Conservation (phyloP, 441 rosid species). For the Brassica hybrid region DNA sequence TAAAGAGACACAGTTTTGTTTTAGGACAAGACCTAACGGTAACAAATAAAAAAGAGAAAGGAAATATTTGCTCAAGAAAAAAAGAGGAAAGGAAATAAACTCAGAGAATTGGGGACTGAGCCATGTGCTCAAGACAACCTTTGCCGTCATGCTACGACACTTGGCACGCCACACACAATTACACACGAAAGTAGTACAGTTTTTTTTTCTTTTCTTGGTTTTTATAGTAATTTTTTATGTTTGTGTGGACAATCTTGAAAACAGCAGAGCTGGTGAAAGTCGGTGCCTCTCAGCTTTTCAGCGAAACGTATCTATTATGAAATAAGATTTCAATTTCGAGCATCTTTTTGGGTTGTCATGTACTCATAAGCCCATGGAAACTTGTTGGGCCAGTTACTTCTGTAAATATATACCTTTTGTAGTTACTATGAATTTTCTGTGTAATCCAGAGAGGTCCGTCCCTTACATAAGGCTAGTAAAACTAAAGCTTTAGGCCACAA, state of each 20-base stretch:
- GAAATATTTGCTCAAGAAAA: too few species aligned
- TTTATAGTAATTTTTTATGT: conserved; percentile 6
- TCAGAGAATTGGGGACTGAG: conserved; percentile 15
- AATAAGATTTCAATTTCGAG: not conserved
- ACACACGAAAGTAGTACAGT: conserved; percentile 11
- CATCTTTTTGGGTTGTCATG: conserved; percentile 22
- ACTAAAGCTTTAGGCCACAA: too few species aligned
- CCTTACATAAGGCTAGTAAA: too few species aligned
- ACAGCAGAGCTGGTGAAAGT: conserved; percentile 33
- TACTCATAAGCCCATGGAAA: conserved; percentile 22
- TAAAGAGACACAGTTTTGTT: not conserved
- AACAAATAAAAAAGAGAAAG: conserved; percentile 11
- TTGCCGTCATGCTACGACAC: conserved; percentile 48
- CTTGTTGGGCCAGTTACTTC: conserved; percentile 28
- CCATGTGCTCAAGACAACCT: conserved; percentile 44
- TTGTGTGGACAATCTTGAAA: conserved; percentile 40
- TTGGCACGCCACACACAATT: conserved; percentile 35
- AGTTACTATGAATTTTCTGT: not conserved
- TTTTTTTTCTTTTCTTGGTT: not conserved
- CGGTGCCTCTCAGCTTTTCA: conserved; percentile 44
- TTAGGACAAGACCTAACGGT: conserved; percentile 30
- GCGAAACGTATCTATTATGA: conserved; percentile 8
- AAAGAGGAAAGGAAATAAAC: not conserved
- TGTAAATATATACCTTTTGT: not conserved
- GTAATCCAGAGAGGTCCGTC: not conserved